These are phyloP conservation scores for Beta lomatogona DNA, from an alignment of 179 eudicot genomes.

Conservation along the genomic window DNA sequence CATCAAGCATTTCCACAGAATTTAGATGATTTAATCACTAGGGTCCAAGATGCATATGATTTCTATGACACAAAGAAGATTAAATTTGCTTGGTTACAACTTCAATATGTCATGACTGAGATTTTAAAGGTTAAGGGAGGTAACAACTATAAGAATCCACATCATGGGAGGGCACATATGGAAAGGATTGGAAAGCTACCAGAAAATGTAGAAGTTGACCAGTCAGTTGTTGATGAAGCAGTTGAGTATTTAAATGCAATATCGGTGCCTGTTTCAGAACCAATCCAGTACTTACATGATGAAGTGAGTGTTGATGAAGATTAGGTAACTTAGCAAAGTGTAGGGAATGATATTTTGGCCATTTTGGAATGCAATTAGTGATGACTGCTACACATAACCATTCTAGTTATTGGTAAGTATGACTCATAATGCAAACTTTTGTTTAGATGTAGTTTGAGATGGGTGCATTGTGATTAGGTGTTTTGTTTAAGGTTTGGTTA, in stretches of 20 bases:
- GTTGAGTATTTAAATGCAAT: neutral
- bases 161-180: neutral
- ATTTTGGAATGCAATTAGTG: no score
- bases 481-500: no score
- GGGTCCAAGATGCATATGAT: neutral
- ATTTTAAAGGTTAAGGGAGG: neutral
- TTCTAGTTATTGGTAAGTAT: no score
- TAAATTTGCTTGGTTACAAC: neutral
- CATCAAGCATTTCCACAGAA: neutral
- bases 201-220: neutral
- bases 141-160: neutral
- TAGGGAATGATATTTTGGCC: no score
- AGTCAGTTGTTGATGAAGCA: neutral
- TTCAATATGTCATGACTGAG: neutral
- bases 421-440: no score
- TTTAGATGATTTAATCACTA: neutral
- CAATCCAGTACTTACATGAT: no score
- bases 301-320: no score
- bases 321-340: no score
- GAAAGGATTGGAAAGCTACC: neutral
- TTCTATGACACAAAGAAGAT: neutral
- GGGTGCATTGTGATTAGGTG: no score
- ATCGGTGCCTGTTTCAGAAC: no score
- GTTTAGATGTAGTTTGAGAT: no score
- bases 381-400: no score